phyloP scores from a whole-genome alignment of 352 stramenopile genomes.

The Globisporangium heterothallicum region DNA sequence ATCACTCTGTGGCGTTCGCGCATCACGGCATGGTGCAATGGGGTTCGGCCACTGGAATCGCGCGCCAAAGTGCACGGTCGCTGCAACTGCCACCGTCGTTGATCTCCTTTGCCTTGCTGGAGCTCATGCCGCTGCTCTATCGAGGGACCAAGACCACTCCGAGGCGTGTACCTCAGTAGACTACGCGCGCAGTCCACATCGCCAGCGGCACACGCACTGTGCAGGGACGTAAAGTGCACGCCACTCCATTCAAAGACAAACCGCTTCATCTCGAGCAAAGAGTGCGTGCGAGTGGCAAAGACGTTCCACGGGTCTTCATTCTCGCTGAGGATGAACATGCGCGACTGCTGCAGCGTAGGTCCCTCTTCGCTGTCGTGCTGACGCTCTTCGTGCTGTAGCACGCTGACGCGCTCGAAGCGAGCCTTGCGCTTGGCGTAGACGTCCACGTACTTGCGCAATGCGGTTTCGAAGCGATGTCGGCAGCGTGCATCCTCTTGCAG shows the following conservation, averaged over 20 bases:
- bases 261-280: conserved; percentile 11
- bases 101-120: no score
- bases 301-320: conserved; percentile 30
- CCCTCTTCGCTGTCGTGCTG: conserved; percentile 3
- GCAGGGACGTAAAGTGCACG: conserved; percentile 27
- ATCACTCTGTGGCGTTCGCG: conserved; percentile 26
- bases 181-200: conserved; percentile 14
- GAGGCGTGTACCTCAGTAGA: conserved; percentile 14
- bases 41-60: conserved; percentile 33
- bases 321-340: conserved; percentile 26
- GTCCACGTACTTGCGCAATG: background rate
- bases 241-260: conserved; percentile 29
- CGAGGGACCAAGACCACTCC: no score
- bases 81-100: no score
- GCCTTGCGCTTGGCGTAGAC: conserved; percentile 1
- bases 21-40: conserved; percentile 51
- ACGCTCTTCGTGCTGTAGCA: conserved; percentile 1
- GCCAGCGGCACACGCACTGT: conserved; percentile 24
- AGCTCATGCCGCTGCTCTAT: background rate
- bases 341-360: background rate
- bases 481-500: background rate
- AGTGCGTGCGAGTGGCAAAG: conserved; percentile 21
- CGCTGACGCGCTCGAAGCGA: conserved; percentile 3
- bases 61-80: conserved; percentile 23
- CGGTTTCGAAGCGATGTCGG: background rate